Evolutionary conservation across 169 alveolate species (phyloP), one percentile per base, ranked within the genome.

Genomic region (Blepharisma undulans): DNA sequence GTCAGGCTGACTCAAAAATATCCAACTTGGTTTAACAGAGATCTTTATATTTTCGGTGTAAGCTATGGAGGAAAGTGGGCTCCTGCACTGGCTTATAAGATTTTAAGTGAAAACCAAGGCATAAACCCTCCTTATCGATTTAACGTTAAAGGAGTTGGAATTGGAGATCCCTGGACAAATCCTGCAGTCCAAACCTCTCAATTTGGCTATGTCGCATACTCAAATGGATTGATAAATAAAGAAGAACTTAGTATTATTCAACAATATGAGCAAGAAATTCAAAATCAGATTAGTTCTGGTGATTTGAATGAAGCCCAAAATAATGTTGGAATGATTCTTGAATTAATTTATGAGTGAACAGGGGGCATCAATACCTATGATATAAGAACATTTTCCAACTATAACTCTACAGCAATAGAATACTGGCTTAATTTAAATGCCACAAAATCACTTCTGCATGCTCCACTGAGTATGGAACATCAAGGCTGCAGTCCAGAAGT

Each of bases 291-390:
- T 59, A 19, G 25, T 19, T 16, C 27, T 2, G 76, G 76, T 8
- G 29, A 88, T 22, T 32, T 19, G 1, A 27, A 19, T 29, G 82
- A 76, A 76, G 92, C 92, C 7, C 33, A 33, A 30, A 19, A 25
- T 36, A 22, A 33, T 22, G 33, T 21, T 1, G 72, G 27, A 1
- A 60, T 27, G 59, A 2, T 21, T 21, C 16, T 32, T 7, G 87
- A 32, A 10, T 12, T 61, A 16, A 88, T 76, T 0, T n/a, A 22
- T 22, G 25, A 27, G 10, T 88, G 7, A 21, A n/a, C 82, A 74
- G 87, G 87, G 7, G 92, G 92, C 1, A 72, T 88, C n/a, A 76
- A 88, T 32, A 76, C 22, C 19, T 88, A 88, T 48, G 77, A 88
- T 33, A 27, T 76, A 18, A 72, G 92, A 76, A 72, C 18, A 4